These are phyloP conservation scores for Claviceps cyperi DNA, from an alignment of 2,329 filamentous ascomycete species.

Conservation along the genomic window DNA sequence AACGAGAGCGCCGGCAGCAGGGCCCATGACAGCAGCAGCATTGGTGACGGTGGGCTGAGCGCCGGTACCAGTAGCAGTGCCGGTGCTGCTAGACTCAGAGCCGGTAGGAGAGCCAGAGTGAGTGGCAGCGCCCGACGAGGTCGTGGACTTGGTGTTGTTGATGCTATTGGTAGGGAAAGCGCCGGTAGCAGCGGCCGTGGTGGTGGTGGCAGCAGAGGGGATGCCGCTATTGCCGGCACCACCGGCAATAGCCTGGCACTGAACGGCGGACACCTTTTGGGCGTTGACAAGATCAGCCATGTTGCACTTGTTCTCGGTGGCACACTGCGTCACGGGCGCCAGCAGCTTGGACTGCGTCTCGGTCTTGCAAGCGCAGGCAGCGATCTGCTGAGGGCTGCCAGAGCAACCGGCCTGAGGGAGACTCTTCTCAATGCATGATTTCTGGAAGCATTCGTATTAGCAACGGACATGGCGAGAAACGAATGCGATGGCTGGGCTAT, in stretches of 20 bases:
- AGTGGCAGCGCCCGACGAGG: too few species aligned
- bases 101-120: neutral
- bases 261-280: slow-evolving; percentile 16
- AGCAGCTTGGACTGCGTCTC: slow-evolving; percentile 20
- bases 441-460: slow-evolving; percentile 8
- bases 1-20: slow-evolving; percentile 15
- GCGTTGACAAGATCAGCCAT: slow-evolving; percentile 17
- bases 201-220: slow-evolving; percentile 4
- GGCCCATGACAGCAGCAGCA: slow-evolving; percentile 2
- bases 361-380: slow-evolving; percentile 25
- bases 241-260: slow-evolving; percentile 13
- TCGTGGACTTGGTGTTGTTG: neutral
- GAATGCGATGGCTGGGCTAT: too few species aligned
- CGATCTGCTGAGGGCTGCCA: slow-evolving; percentile 3
- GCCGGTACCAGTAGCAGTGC: neutral
- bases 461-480: neutral
- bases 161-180: neutral
- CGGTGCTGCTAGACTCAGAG: neutral
- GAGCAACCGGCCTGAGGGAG: slow-evolving; percentile 13
- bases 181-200: slow-evolving; percentile 5
- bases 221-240: neutral
- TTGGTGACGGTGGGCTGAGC: neutral
- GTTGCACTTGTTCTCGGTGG: slow-evolving; percentile 20
- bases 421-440: slow-evolving; percentile 20
- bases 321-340: slow-evolving; percentile 17